Percentiles rank a stretch among this genome's conserved stretches.
These are phyloP conservation scores for Aphanomyces cochlioides DNA, from an alignment of 352 stramenopile genomes.

Conservation along the genomic window DNA sequence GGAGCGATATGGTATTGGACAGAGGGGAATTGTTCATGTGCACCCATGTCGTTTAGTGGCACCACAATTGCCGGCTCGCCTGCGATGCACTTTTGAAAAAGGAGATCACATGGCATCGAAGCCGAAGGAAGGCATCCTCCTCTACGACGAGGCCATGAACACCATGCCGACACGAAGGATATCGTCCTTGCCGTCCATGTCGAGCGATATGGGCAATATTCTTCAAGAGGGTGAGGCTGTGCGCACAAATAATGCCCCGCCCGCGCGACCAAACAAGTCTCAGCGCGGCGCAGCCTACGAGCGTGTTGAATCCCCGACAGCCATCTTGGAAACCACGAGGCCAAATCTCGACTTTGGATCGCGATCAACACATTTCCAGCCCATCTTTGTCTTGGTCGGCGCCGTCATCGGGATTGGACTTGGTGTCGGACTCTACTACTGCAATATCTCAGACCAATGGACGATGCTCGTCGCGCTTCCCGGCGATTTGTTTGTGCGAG, in stretches of 20 bases:
- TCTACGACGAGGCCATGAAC: too few species aligned
- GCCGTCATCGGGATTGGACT: slow-evolving; percentile 44
- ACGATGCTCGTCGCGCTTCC: slow-evolving; percentile 54
- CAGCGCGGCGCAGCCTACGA: neutral
- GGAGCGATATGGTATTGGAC: too few species aligned
- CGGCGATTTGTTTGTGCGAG: slow-evolving; percentile 56
- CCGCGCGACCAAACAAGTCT: neutral
- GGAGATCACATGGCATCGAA: too few species aligned
- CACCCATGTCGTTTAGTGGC: too few species aligned
- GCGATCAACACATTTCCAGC: neutral
- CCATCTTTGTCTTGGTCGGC: slow-evolving; percentile 35
- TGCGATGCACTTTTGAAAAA: too few species aligned
- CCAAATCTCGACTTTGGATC: neutral
- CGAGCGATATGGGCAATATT: neutral
- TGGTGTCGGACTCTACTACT: slow-evolving; percentile 39
- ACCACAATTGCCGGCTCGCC: too few species aligned
- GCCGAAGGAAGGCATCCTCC: too few species aligned
- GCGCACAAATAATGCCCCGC: neutral
- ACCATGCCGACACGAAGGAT: too few species aligned
- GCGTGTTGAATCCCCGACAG: neutral
- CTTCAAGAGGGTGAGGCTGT: neutral
- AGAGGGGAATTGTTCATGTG: too few species aligned
- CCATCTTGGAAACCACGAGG: neutral
- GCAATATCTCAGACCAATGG: slow-evolving; percentile 37
- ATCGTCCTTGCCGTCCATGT: too few species aligned